A percentile compares a stretch with the other conserved stretches of the same genome.
These are phyloP conservation scores for Globisporangium nodosum DNA, from an alignment of 352 stramenopile genomes.

Conservation along the genomic window DNA sequence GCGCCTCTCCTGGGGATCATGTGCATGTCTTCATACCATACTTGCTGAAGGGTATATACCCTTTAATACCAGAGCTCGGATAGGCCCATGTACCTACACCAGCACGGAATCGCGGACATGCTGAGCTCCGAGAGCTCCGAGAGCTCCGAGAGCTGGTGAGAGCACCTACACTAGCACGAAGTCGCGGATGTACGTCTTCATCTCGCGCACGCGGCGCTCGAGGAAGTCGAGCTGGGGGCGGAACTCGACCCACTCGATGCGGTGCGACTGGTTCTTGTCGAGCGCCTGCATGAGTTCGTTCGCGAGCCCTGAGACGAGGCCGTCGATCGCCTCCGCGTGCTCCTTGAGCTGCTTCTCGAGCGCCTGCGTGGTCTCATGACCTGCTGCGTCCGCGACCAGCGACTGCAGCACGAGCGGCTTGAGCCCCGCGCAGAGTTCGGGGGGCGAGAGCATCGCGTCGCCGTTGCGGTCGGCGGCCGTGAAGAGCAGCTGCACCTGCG, in stretches of 20 bases:
- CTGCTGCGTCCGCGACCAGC: constrained; percentile 5
- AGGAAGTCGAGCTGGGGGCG: constrained; percentile 67
- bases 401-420: constrained; percentile 31
- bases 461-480: constrained; percentile 43
- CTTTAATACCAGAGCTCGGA: too few relatives aligned
- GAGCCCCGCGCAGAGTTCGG: constrained; percentile 44
- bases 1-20: too few relatives aligned
- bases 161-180: constrained; percentile 15
- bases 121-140: too few relatives aligned
- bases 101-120: too few relatives aligned
- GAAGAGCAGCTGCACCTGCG: constrained; percentile 55
- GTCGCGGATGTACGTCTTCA: constrained; percentile 48
- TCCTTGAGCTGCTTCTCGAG: constrained; percentile 10
- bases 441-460: constrained; percentile 44
- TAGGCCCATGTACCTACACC: too few relatives aligned
- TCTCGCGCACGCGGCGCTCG: constrained; percentile 42
- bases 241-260: constrained; percentile 77
- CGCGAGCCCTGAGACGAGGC: constrained; percentile 35
- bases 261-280: constrained; percentile 47
- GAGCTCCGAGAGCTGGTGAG: too few relatives aligned
- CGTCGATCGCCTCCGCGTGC: constrained; percentile 19
- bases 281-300: constrained; percentile 54
- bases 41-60: too few relatives aligned
- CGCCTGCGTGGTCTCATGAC: background rate
- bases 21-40: too few relatives aligned